These are phyloP conservation scores for Hypoxylon sp. DNA, from an alignment of 2,329 filamentous ascomycete genomes.

Conservation along the genomic window DNA sequence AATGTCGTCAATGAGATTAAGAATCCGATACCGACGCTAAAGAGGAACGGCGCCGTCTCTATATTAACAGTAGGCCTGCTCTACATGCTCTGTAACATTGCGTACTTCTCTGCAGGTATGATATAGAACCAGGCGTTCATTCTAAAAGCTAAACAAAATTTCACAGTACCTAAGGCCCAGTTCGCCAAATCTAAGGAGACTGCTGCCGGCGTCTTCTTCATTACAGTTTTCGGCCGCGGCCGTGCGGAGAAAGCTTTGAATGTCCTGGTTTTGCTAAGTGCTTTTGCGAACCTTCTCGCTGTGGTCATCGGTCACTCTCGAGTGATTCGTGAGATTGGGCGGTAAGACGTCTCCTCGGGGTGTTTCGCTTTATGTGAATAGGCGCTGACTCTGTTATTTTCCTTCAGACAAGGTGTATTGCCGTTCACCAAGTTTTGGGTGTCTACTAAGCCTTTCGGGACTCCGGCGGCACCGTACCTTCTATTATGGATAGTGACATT, in stretches of 20 bases:
- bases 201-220: constrained; percentile 71
- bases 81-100: constrained; percentile 72
- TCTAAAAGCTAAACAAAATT: constrained; percentile 4
- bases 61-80: constrained; percentile 66
- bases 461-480: constrained; percentile 71
- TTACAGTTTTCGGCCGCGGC: constrained; percentile 67
- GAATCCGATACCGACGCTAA: constrained; percentile 71
- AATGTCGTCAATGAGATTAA: constrained; percentile 71
- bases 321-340: constrained; percentile 71
- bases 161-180: constrained; percentile 64
- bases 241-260: constrained; percentile 67
- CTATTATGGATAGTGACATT: constrained; percentile 70
- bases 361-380: not conserved
- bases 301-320: constrained; percentile 70
- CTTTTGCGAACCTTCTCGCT: constrained; percentile 71
- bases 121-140: not conserved
- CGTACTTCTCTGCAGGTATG: constrained; percentile 69
- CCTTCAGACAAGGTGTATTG: constrained; percentile 69
- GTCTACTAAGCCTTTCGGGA: constrained; percentile 73
- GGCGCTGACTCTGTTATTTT: not conserved
- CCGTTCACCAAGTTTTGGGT: constrained; percentile 73
- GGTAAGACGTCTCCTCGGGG: constrained; percentile 51
- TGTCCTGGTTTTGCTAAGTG: constrained; percentile 69
- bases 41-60: constrained; percentile 64
- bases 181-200: constrained; percentile 66